phyloP scores from a whole-genome alignment of 2,329 filamentous ascomycete genomes.

The Talaromyces sp. region DNA sequence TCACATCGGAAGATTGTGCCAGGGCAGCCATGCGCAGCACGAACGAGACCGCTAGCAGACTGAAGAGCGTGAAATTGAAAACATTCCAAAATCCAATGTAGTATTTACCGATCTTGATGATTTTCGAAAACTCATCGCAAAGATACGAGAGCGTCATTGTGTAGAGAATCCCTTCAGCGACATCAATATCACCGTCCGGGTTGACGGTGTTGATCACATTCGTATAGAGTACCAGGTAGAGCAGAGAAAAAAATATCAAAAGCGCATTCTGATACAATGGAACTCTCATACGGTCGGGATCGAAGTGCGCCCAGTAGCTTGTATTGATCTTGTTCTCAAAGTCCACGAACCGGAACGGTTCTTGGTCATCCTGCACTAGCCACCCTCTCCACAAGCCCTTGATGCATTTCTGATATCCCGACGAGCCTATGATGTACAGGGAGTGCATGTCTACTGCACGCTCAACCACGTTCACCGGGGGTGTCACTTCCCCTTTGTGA shows the following conservation, averaged over 20 bases:
- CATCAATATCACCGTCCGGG: constrained; percentile 73
- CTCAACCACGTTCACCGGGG: constrained; percentile 83
- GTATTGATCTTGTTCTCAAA: constrained; percentile 79
- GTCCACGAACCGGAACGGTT: constrained; percentile 83
- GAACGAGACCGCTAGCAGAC: constrained; percentile 73
- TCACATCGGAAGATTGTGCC: constrained; percentile 53
- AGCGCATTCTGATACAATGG: constrained; percentile 89
- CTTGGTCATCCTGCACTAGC: constrained; percentile 92
- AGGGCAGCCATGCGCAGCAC: constrained; percentile 75
- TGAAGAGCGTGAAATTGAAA: constrained; percentile 83
- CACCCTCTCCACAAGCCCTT: constrained; percentile 90
- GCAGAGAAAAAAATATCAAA: constrained; percentile 76
- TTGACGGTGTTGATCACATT: constrained; percentile 94
- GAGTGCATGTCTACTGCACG: constrained; percentile 91
- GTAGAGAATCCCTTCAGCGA: constrained; percentile 80
- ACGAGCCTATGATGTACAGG: constrained; percentile 80
- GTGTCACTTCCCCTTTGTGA: constrained; percentile 65
- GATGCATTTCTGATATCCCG: constrained; percentile 95
- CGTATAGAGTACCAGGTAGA: constrained; percentile 84
- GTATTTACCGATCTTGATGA: constrained; percentile 88
- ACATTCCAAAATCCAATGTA: constrained; percentile 97
- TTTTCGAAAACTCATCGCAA: constrained; percentile 79
- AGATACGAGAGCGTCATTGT: constrained; percentile 88
- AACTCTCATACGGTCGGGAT: constrained; percentile 90
- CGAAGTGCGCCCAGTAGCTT: constrained; percentile 74